These are phyloP conservation scores for Sporisorium exsertum DNA, from an alignment of 1,284 basidiomycete species.

Conservation along the genomic window DNA sequence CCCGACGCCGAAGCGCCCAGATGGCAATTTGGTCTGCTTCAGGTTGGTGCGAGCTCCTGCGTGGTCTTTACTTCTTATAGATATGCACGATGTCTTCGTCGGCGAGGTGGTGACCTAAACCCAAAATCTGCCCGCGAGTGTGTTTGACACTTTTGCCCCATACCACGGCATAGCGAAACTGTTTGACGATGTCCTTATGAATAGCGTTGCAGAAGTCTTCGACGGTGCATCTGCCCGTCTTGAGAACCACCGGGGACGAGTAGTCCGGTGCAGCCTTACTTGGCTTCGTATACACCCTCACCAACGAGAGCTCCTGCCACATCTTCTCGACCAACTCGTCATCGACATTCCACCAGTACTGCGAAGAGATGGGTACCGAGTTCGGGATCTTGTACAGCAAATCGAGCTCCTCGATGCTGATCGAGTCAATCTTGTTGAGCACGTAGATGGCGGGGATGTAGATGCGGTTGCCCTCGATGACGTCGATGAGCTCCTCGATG, in stretches of 20 bases:
- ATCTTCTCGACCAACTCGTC: constrained; percentile 86
- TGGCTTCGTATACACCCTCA: constrained; percentile 86
- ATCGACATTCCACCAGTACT: constrained; percentile 95
- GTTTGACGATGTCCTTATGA: constrained; percentile 91
- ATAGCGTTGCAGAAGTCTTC: constrained; percentile 87
- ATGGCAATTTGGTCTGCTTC: too few species aligned
- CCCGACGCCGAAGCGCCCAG: too few species aligned
- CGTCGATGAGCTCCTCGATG: constrained; percentile 91
- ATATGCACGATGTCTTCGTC: too few species aligned
- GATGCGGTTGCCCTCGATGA: constrained; percentile 76
- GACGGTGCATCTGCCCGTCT: constrained; percentile 74
- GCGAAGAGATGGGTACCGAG: constrained; percentile 92
- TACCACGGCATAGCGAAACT: constrained; percentile 89
- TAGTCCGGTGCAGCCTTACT: constrained; percentile 92
- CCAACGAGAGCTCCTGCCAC: constrained; percentile 70
- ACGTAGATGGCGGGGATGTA: constrained; percentile 73
- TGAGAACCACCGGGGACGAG: constrained; percentile 76
- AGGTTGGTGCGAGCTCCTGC: too few species aligned
- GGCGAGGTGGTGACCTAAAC: constrained; percentile 70
- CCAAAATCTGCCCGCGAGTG: constrained; percentile 93
- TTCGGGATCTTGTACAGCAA: constrained; percentile 90
- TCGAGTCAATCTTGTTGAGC: constrained; percentile 80
- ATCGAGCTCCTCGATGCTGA: constrained; percentile 98
- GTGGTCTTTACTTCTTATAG: too few species aligned
- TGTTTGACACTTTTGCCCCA: constrained; percentile 97